Conservation (phyloP, 345 rosid genomes). For the Luvunga scandens region DNA sequence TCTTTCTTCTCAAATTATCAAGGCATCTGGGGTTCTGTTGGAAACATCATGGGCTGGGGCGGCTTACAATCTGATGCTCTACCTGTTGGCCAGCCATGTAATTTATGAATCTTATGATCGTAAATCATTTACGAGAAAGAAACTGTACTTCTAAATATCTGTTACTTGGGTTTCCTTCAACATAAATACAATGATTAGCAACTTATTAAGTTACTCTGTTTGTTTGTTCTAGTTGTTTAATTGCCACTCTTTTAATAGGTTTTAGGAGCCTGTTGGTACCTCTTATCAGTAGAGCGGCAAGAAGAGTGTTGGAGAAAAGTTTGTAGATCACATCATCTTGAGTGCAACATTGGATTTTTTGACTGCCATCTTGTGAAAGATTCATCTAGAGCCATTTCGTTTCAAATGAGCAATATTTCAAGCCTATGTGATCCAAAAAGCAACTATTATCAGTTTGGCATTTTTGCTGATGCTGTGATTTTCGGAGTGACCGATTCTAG, state of each 20-base stretch:
- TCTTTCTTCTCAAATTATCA: conserved; percentile 40
- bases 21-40: conserved; percentile 40
- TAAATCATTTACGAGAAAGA: not conserved
- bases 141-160: not conserved
- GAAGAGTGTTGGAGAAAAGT: conserved; percentile 47
- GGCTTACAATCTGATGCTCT: conserved; percentile 49
- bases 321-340: conserved; percentile 18
- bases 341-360: conserved; percentile 28
- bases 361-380: conserved; percentile 29
- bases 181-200: not conserved
- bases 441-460: conserved; percentile 34
- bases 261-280: conserved; percentile 51
- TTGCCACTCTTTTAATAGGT: conserved; percentile 23
- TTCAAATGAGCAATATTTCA: conserved; percentile 30
- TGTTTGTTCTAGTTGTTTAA: not conserved
- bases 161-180: not conserved
- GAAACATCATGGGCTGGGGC: conserved; percentile 60
- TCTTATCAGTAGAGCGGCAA: conserved; percentile 42
- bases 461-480: conserved; percentile 37
- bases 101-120: conserved; percentile 7
- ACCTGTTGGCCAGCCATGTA: conserved; percentile 56
- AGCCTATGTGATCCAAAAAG: conserved; percentile 26
- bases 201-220: not conserved
- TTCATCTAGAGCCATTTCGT: conserved; percentile 30
- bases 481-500: conserved; percentile 27